These are phyloP conservation scores for Uncinocarpus reesii DNA, from an alignment of 2,329 filamentous ascomycete genomes.

Conservation along the genomic window DNA sequence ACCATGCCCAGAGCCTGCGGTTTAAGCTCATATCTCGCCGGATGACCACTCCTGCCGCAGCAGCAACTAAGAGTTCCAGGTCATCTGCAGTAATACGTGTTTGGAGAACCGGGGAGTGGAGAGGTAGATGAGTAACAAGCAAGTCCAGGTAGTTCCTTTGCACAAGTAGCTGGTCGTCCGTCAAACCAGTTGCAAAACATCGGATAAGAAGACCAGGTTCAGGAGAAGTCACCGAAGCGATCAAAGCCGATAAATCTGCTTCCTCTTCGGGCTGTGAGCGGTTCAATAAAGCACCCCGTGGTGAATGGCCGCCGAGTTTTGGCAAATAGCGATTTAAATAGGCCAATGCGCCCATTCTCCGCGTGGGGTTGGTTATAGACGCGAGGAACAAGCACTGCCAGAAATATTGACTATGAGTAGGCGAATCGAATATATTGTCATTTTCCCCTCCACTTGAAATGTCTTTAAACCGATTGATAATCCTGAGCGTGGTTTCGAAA, in stretches of 20 bases:
- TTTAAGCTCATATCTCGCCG: constrained; percentile 96
- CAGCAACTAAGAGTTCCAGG: constrained; percentile 67
- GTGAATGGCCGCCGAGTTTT: constrained; percentile 46
- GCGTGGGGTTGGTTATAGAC: constrained; percentile 76
- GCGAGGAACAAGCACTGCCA: constrained; percentile 98
- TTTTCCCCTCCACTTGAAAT: constrained; percentile 33
- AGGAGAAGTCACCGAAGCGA: constrained; percentile 50
- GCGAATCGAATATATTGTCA: constrained; percentile 30
- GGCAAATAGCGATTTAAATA: constrained; percentile 75
- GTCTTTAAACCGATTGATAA: constrained; percentile 67
- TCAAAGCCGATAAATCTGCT: constrained; percentile 27
- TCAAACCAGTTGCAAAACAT: constrained; percentile 81
- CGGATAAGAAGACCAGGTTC: constrained; percentile 84
- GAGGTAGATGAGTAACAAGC: constrained; percentile 76
- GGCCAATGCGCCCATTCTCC: constrained; percentile 75
- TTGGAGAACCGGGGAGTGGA: constrained; percentile 74
- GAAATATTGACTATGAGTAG: constrained; percentile 70
- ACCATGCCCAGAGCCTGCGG: constrained; percentile 88
- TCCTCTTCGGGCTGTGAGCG: constrained; percentile 20
- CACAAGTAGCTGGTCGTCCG: constrained; percentile 78
- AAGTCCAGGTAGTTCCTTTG: constrained; percentile 91
- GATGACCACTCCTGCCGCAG: constrained; percentile 76
- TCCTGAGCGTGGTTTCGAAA: constrained; percentile 73
- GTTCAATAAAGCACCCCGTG: constrained; percentile 23
- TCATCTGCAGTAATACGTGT: constrained; percentile 61